These are phyloP conservation scores for Barnettozyma pratensis DNA, from an alignment of 805 yeast species.

Conservation along the genomic window DNA sequence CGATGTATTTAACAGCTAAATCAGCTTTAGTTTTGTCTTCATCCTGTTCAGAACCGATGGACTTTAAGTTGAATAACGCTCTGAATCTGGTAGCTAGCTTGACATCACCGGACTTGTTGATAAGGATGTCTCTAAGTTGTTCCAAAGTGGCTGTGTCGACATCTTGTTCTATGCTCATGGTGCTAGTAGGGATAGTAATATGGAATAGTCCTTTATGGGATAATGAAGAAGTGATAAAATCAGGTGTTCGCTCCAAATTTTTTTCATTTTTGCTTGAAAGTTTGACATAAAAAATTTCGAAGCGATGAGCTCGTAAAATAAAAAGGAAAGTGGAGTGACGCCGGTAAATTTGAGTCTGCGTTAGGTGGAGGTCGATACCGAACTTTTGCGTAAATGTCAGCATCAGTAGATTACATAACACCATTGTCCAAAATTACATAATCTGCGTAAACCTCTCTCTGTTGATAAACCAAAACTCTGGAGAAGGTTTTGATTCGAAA, in stretches of 20 bases:
- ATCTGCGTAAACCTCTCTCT: neutral
- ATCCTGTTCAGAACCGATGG: slow-evolving; percentile 71
- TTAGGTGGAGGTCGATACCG: too few species aligned
- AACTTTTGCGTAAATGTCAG: neutral
- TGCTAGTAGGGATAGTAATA: neutral
- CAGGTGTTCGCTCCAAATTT: neutral
- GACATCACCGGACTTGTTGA: slow-evolving; percentile 60
- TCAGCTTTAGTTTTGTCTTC: slow-evolving; percentile 49
- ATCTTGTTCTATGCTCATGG: slow-evolving; percentile 15
- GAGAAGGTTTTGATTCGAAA: neutral
- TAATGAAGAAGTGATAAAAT: neutral
- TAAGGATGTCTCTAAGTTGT: slow-evolving; percentile 64
- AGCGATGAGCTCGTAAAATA: neutral
- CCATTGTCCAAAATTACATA: neutral
- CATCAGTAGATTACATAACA: neutral
- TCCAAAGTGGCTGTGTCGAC: slow-evolving; percentile 45
- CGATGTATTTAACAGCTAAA: slow-evolving; percentile 73
- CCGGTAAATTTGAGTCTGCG: neutral
- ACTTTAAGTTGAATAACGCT: slow-evolving; percentile 87
- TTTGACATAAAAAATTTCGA: neutral
- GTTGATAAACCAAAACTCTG: neutral
- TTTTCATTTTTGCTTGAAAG: neutral
- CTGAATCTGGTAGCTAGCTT: slow-evolving; percentile 86
- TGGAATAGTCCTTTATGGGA: neutral
- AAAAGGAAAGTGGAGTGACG: neutral